These are phyloP conservation scores for Sporisorium reilianum DNA, from an alignment of 1,284 basidiomycete species.

Conservation along the genomic window DNA sequence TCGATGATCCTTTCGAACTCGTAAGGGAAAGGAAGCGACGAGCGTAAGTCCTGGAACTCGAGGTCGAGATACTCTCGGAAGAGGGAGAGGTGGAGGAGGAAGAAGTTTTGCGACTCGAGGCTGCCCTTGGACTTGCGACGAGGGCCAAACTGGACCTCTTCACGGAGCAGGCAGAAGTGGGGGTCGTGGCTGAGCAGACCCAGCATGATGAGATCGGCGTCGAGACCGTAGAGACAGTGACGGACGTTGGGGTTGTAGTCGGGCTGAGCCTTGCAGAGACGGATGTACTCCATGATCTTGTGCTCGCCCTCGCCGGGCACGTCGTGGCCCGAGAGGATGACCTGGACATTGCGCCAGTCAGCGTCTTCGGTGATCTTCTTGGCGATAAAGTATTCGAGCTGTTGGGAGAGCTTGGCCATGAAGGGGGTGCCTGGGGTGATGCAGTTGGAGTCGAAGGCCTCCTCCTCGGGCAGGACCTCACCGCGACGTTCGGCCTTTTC, in stretches of 20 bases:
- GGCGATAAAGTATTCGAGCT: conserved; percentile 89
- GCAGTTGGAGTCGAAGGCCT: conserved; percentile 98
- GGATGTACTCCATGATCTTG: conserved; percentile 99
- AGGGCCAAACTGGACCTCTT: conserved; percentile 98
- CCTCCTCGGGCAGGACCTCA: conserved; percentile 89
- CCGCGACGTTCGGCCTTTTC: conserved; percentile 89
- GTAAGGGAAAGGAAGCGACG: conserved; percentile 75
- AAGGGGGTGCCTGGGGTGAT: conserved; percentile 98
- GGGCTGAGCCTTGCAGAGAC: conserved; percentile 90
- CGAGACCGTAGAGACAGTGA: conserved; percentile 97
- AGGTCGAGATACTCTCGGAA: conserved; percentile 97
- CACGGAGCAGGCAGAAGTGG: conserved; percentile 95
- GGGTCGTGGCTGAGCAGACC: conserved; percentile 97
- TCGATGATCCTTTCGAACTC: conserved; percentile 94
- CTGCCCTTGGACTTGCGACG: conserved; percentile 76
- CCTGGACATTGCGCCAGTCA: conserved; percentile 86
- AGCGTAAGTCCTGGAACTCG: conserved; percentile 78
- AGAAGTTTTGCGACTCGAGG: conserved; percentile 90
- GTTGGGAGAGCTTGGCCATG: conserved; percentile 89
- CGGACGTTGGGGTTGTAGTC: conserved; percentile 93
- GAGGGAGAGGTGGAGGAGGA: conserved; percentile 90
- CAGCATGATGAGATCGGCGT: conserved; percentile 98
- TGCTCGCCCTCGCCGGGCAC: conserved; percentile 98
- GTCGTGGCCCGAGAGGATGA: conserved; percentile 97
- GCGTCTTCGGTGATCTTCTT: conserved; percentile 68